Evolutionary conservation across 495 filamentous ascomycete genomes (phyloP), one percentile per base, ranked within the genome.

Genomic region (Halenospora varia): DNA sequence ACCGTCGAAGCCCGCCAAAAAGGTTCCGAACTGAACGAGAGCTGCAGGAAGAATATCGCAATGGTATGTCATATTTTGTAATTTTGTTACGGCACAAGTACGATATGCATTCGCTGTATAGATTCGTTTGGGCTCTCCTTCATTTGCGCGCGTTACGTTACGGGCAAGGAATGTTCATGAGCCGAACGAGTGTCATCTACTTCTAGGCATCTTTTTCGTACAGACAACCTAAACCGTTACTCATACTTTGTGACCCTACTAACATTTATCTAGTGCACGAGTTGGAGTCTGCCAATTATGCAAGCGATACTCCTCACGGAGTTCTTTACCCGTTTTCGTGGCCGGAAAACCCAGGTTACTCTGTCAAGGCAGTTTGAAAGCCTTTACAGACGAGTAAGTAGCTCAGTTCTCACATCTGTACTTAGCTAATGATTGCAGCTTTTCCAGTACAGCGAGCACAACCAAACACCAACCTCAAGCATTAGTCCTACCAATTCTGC

Each of bases 251-350:
- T n/a, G n/a, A n/a, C n/a, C n/a, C n/a, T n/a, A n/a, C n/a, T n/a
- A n/a, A n/a, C n/a, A n/a, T n/a, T n/a, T n/a, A n/a, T n/a, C n/a
- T n/a, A 65, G 64, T 47, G 25, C 41, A 39, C 47, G 10, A 60
- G 48, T 23, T 64, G 59, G 62, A 72, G 62, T 66, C 66, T 79
- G 26, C 68, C 74, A 51, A 69, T 72, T 58, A 80, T 80, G 78
- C 78, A 81, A 68, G 69, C 77, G 39, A 79, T 82, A 58, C 69
- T 82, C 41, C 69, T 82, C 18, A 80, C 75, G 64, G 80, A 82
- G 61, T 70, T 77, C 58, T 82, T 80, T 57, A 70, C 72, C 41
- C 73, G 74, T 48, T 82, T 82, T 64, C 72, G 78, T 46, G 78
- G 78, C 59, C 71, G 72, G 49, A 77, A 74, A 65, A 72, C 68